Conservation (phyloP, 2,329 filamentous ascomycete species). For the Arthrobotrys sinensis region DNA sequence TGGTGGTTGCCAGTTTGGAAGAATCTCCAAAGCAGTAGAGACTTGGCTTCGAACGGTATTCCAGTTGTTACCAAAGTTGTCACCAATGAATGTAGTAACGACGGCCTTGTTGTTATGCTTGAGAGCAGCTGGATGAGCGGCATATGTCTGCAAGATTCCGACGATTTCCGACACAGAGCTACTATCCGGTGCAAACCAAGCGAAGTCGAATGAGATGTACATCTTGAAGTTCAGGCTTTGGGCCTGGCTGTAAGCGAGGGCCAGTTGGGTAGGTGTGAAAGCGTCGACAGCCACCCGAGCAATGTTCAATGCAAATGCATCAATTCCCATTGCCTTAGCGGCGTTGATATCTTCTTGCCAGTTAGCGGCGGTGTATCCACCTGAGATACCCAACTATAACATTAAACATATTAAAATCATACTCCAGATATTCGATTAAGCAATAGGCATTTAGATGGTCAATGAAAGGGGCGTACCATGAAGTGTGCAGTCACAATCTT, state of each 20-base stretch:
- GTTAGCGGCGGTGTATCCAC: conserved; percentile 64
- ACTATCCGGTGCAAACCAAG: conserved; percentile 59
- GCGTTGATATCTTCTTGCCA: conserved; percentile 66
- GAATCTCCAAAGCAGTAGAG: conserved; percentile 50
- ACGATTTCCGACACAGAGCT: conserved; percentile 64
- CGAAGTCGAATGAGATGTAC: conserved; percentile 67
- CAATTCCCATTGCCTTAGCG: conserved; percentile 67
- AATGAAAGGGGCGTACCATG: conserved; percentile 30
- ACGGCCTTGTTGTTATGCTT: conserved; percentile 69
- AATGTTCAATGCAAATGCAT: conserved; percentile 67
- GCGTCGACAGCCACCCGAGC: conserved; percentile 65
- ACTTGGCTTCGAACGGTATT: conserved; percentile 48
- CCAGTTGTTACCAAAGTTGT: conserved; percentile 64
- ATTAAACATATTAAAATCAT: background rate
- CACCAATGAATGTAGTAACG: conserved; percentile 72
- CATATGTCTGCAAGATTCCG: conserved; percentile 67
- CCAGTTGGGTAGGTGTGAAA: conserved; percentile 64
- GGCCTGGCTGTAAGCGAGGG: conserved; percentile 66
- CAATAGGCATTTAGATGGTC: background rate
- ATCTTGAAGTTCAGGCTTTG: conserved; percentile 65
- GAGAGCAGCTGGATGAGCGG: conserved; percentile 67
- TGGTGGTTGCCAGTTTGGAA: conserved; percentile 51
- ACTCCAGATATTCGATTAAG: background rate
- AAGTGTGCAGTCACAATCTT: conserved; percentile 56
- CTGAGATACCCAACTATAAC: conserved; percentile 65